A percentile compares a stretch with the other conserved stretches of the same genome.
Conservation (phyloP, 116 monocot species). For the Phalaenopsis hybrid region DNA sequence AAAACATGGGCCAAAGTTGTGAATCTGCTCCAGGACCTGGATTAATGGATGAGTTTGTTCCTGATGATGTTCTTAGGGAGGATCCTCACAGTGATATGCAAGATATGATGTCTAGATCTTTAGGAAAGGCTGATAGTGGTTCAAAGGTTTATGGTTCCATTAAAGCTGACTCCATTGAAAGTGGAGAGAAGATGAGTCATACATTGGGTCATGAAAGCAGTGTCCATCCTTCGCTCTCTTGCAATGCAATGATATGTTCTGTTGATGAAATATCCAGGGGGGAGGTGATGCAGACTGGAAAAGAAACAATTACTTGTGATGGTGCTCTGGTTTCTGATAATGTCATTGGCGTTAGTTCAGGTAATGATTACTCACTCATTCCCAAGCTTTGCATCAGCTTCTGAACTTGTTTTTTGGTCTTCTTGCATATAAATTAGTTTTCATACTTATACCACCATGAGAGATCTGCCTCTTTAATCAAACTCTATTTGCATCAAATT, state of each 20-base stretch:
- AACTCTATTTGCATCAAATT: background rate
- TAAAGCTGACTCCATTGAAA: slow-evolving; percentile 88
- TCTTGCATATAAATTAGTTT: background rate
- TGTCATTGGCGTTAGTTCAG: slow-evolving; percentile 51
- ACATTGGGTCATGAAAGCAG: slow-evolving; percentile 42
- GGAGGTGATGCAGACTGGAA: slow-evolving; percentile 70
- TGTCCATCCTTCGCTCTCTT: slow-evolving; percentile 81
- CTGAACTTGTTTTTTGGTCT: background rate
- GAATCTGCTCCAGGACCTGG: slow-evolving; percentile 87
- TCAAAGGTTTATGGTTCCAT: slow-evolving; percentile 83
- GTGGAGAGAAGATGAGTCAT: slow-evolving; percentile 66
- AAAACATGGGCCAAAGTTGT: slow-evolving; percentile 81
- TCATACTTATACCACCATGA: background rate
- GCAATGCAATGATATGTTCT: slow-evolving; percentile 84
- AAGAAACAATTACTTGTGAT: slow-evolving; percentile 30
- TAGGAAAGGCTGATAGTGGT: slow-evolving; percentile 79
- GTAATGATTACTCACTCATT: slow-evolving; percentile 16
- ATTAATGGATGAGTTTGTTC: slow-evolving; percentile 84
- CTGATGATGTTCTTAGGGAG: slow-evolving; percentile 64
- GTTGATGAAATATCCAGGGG: slow-evolving; percentile 66
- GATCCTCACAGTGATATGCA: slow-evolving; percentile 90
- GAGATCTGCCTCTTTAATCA: background rate
- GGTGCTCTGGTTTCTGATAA: slow-evolving; percentile 34
- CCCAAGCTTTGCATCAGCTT: background rate
- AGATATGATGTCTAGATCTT: slow-evolving; percentile 77